Evolutionary conservation across 768 basidiomycete species (phyloP).

Genomic region (Pleurotus salmoneostramineus): DNA sequence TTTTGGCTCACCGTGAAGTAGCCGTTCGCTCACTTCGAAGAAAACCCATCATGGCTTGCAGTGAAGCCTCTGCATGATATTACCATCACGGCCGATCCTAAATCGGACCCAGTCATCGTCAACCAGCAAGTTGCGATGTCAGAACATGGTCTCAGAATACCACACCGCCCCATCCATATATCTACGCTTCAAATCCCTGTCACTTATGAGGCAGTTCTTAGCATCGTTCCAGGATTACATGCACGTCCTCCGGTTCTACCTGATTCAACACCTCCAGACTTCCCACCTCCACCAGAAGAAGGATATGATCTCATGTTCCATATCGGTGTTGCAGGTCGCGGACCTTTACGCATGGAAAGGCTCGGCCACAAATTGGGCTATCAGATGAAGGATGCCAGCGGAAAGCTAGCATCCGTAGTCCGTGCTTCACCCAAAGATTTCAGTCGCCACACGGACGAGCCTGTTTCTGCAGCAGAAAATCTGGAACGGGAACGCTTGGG

Average conservation of each 20-base stretch:
- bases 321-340: conserved; percentile 63
- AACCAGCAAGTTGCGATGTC: conserved; percentile 16
- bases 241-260: conserved; percentile 52
- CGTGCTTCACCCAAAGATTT: conserved; percentile 38
- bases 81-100: conserved; percentile 37
- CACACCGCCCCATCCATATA: conserved; percentile 49
- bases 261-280: conserved; percentile 24
- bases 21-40: conserved; percentile 52
- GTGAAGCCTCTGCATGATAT: conserved; percentile 59
- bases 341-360: conserved; percentile 60
- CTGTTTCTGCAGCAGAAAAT: conserved; percentile 27
- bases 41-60: conserved; percentile 74
- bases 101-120: conserved; percentile 20
- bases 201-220: conserved; percentile 52
- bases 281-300: conserved; percentile 34
- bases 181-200: conserved; percentile 57
- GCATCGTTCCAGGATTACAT: conserved; percentile 54
- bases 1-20: conserved; percentile 22
- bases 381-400: conserved; percentile 61
- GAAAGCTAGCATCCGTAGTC: conserved; percentile 50
- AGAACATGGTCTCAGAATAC: conserved; percentile 12
- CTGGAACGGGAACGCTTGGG: conserved; percentile 32
- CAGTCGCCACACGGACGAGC: conserved; percentile 31
- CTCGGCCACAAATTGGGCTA: conserved; percentile 67
- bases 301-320: conserved; percentile 73